Conservation (phyloP, 176 grass and related monocot species). For the Eragrostis nindensis region DNA sequence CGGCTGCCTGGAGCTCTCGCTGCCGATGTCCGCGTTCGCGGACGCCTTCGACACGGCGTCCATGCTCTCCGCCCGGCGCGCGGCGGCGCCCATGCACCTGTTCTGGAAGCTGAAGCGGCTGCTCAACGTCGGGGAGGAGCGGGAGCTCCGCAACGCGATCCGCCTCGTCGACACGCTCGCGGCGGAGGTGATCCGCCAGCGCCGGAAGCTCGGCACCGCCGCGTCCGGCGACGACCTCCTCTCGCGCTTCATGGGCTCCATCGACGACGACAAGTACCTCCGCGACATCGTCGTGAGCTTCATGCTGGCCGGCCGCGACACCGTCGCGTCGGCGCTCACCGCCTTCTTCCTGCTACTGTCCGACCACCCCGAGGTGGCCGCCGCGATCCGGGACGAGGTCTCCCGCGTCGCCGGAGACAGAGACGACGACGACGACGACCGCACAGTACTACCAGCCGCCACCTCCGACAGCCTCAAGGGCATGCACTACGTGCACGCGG, state of each 20-base stretch:
- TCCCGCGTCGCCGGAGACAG: constrained; percentile 19
- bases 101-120: constrained; percentile 75
- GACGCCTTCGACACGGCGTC: constrained; percentile 77
- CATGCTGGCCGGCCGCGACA: constrained; percentile 87
- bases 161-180: constrained; percentile 68
- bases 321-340: constrained; percentile 70
- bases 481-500: constrained; percentile 88
- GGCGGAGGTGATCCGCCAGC: constrained; percentile 63
- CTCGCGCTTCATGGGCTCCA: constrained; percentile 71
- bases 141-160: constrained; percentile 65
- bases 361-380: constrained; percentile 46
- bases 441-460: background rate
- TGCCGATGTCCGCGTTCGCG: constrained; percentile 64
- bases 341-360: constrained; percentile 79
- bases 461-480: constrained; percentile 47
- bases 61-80: constrained; percentile 70
- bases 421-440: background rate
- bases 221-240: constrained; percentile 67
- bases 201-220: constrained; percentile 65
- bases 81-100: constrained; percentile 55
- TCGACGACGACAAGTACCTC: constrained; percentile 78
- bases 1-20: constrained; percentile 58
- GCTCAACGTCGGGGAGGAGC: constrained; percentile 66
- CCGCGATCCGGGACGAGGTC: constrained; percentile 61
- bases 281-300: constrained; percentile 91